Conservation (phyloP, 495 filamentous ascomycete genomes). For the Aspergillus bertholletiae region DNA sequence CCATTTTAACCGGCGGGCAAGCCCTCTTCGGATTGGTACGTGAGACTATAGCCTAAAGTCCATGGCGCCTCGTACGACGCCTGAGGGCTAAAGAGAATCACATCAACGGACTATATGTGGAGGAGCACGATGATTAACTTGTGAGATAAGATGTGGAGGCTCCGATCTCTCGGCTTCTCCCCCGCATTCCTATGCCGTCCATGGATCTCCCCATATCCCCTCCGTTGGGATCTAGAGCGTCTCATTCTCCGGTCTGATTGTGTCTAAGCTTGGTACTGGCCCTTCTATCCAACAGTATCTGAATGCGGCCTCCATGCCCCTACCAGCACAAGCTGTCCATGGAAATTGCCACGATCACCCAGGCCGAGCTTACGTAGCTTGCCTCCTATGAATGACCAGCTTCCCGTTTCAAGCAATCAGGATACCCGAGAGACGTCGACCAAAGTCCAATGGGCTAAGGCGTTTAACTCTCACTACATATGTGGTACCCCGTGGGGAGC, state of each 20-base stretch:
- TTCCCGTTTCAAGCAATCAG: background rate
- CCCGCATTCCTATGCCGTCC: background rate
- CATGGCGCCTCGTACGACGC: background rate
- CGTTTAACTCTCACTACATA: background rate
- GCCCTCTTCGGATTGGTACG: background rate
- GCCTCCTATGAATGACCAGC: background rate
- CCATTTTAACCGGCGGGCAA: constrained; percentile 5
- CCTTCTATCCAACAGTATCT: background rate
- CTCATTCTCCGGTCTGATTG: too few species aligned
- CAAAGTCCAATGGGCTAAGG: background rate
- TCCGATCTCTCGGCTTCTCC: background rate
- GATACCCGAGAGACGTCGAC: background rate
- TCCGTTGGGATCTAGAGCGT: too few species aligned
- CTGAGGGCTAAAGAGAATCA: background rate
- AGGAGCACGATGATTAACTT: background rate
- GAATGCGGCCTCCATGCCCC: background rate
- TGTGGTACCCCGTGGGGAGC: background rate
- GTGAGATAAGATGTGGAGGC: background rate
- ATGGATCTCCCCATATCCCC: too few species aligned
- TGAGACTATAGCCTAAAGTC: background rate
- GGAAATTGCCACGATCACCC: background rate
- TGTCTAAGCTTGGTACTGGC: background rate
- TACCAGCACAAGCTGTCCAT: too few species aligned
- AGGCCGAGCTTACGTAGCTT: background rate
- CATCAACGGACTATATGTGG: background rate